phyloP scores from a whole-genome alignment of 192 early-diverging fungal species.

The Coemansia sp. region DNA sequence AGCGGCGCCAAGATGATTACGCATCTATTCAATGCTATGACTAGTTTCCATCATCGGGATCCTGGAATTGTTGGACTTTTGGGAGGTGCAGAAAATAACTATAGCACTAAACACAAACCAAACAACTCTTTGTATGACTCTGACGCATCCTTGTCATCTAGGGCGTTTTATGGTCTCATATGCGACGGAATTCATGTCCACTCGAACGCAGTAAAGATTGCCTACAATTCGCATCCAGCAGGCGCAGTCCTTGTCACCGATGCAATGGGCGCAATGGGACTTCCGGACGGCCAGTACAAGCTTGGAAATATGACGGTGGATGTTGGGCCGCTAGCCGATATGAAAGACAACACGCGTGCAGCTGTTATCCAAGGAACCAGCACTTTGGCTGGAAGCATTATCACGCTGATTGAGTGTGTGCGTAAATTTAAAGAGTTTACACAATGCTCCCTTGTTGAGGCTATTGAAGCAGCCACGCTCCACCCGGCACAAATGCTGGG shows the following conservation, averaged over 20 bases:
- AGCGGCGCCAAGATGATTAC: slow-evolving; percentile 69
- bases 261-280: slow-evolving; percentile 68
- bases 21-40: slow-evolving; percentile 80
- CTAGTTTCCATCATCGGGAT: slow-evolving; percentile 75
- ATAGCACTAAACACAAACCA: background rate
- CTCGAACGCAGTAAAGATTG: slow-evolving; percentile 68
- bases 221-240: slow-evolving; percentile 67
- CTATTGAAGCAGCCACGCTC: slow-evolving; percentile 33
- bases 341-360: slow-evolving; percentile 53
- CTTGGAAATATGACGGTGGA: slow-evolving; percentile 63
- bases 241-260: slow-evolving; percentile 71
- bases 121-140: background rate
- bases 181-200: slow-evolving; percentile 75
- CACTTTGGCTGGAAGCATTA: slow-evolving; percentile 32
- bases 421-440: slow-evolving; percentile 33
- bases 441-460: slow-evolving; percentile 26
- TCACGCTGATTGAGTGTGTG: slow-evolving; percentile 38
- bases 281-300: slow-evolving; percentile 60
- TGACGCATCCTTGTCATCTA: background rate
- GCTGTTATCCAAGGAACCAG: slow-evolving; percentile 26
- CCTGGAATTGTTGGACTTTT: slow-evolving; percentile 71
- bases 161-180: slow-evolving; percentile 71
- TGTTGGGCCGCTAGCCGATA: slow-evolving; percentile 33
- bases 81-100: slow-evolving; percentile 37
- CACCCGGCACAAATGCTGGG: slow-evolving; percentile 41